Base-by-base conservation (phyloP, 2,329 filamentous ascomycete species). In the Calonectria honghensis region DNA sequence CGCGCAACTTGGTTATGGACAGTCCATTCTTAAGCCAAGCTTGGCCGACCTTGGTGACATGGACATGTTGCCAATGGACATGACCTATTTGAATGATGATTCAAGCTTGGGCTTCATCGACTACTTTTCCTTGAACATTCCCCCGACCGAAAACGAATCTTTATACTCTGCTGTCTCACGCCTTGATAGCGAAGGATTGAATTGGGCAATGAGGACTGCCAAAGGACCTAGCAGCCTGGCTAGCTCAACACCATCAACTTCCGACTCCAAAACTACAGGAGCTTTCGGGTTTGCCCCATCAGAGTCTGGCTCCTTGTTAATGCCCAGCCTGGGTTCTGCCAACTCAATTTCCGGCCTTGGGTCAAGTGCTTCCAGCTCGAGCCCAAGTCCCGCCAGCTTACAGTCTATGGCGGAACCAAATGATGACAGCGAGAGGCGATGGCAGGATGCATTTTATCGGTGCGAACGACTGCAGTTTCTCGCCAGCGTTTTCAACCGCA, bases 1-100 rank as follows among this genome's bases (percentile, higher is more conserved):
- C n/a, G 18, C 70, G 10, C 70, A 69, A 37, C 24, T 52, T 29
- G 52, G 57, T 32, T 73, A 63, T 45, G 14, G 13, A n/a, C 70
- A 69, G 54, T 48, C 45, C 13, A 29, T 51, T 27, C 35, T 64
- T 18, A 68, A 77, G 37, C 67, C 71, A 29, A 41, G 24, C 37
- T 63, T 72, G n/a, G 63, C 48, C 14, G 27, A 35, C 20, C 14
- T 69, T 10, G 52, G 57, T 16, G 65, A 73, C 29, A 35, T 69
- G 65, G 65, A 73, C 24, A 32, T 73, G 45, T 64, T 73, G 13
- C 29, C 65, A 9, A 52, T 69, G 35, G 70, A 64, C 27, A 54
- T 69, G 70, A 39, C 65, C 11, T 73, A 68, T n/a, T 31, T 72
- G 64, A 63, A 73, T n/a, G 70, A 73, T n/a, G 70, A 73, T 10